These are phyloP conservation scores for Cercospora beticola DNA, from an alignment of 2,329 filamentous ascomycete genomes.

Conservation along the genomic window DNA sequence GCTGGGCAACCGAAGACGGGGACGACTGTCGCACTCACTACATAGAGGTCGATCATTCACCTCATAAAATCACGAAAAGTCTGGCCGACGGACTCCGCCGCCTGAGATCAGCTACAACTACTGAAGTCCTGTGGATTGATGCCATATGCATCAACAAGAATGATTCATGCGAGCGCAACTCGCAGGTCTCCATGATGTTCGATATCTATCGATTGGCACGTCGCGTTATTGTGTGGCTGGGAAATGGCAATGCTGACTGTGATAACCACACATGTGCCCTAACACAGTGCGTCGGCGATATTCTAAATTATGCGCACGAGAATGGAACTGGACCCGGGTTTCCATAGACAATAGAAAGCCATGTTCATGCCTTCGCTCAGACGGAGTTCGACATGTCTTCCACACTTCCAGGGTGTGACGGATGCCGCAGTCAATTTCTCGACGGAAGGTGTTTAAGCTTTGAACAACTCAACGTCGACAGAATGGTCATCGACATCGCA, in stretches of 20 bases:
- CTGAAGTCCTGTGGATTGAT: not conserved
- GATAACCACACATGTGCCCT: not conserved
- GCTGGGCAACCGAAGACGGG: not conserved
- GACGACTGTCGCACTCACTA: not conserved
- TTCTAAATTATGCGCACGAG: not conserved
- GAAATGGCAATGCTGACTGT: not conserved
- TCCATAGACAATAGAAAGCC: no score
- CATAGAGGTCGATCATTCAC: fast-evolving
- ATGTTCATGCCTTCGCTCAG: no score
- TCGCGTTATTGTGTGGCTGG: not conserved
- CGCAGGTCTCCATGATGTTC: not conserved
- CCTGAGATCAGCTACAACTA: not conserved
- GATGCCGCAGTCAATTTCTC: no score
- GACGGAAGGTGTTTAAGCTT: no score
- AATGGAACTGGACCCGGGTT: no score
- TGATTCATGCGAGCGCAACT: not conserved
- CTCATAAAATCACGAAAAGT: not conserved
- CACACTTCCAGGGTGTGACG: no score
- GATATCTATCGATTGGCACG: not conserved
- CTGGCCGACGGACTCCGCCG: not conserved
- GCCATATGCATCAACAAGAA: not conserved
- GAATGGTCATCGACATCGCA: no score
- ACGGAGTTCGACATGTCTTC: no score
- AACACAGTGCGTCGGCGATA: not conserved
- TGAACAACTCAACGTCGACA: no score